Conservation (phyloP, 805 yeast species). For the Barnettozyma wickerhamii region DNA sequence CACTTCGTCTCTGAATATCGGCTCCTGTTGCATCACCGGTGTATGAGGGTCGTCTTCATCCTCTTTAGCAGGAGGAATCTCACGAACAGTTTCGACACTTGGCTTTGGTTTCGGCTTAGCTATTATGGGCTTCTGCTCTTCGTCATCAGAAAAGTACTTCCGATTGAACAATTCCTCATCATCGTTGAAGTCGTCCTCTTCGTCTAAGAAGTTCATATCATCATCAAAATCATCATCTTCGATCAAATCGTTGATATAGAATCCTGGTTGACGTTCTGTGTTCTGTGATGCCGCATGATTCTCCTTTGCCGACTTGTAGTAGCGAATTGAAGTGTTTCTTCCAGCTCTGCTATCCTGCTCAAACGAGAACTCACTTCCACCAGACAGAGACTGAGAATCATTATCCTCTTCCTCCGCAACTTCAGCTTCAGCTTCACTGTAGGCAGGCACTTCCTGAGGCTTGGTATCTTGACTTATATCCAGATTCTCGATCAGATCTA, state of each 20-base stretch:
- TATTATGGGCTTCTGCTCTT: conserved; percentile 9
- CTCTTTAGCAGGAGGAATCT: neutral
- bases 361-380: conserved; percentile 43
- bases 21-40: neutral
- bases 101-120: neutral
- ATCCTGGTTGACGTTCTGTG: conserved; percentile 24
- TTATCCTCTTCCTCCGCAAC: conserved; percentile 1
- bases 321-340: conserved; percentile 49
- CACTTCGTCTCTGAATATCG: conserved; percentile 1
- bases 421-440: neutral
- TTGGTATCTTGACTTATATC: neutral
- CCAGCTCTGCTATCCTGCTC: conserved; percentile 42
- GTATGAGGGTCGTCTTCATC: neutral
- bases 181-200: conserved; percentile 30
- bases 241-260: conserved; percentile 35
- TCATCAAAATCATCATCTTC: conserved; percentile 41
- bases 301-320: conserved; percentile 36
- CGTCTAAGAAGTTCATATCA: conserved; percentile 35
- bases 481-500: neutral
- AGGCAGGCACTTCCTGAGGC: neutral
- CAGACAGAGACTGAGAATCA: conserved; percentile 5
- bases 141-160: conserved; percentile 25
- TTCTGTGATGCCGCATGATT: conserved; percentile 10
- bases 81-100: neutral
- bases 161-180: conserved; percentile 30